Evolutionary conservation across 73 alveolate genomes (phyloP), one percentile per base, ranked within the genome.

Genomic region (Stentor roeselii): DNA sequence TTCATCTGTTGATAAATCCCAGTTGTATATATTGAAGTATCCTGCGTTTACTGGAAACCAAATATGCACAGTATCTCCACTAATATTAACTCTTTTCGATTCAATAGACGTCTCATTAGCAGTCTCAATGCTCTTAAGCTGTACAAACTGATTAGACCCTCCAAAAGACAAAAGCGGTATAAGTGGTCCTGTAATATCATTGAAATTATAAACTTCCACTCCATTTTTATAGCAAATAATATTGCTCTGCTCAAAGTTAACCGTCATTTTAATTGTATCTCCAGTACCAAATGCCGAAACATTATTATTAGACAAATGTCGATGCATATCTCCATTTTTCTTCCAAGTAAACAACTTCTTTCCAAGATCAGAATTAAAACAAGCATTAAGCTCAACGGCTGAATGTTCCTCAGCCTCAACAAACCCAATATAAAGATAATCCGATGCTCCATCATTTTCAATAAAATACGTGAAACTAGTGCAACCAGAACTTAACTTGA

Each of bases 11-110:
- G 42, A 15, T 27, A 27, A 32, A 21, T 67, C 80, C 80, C 80
- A 67, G 11, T 67, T 34, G 1, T 21, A 32, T 67, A 14, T 67
- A 21, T 21, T 40, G n/a, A 67, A 67, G 34, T 21, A 67, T 2
- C 80, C 80, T 1, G n/a, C 34, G 2, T 67, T 67, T 21, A 67
- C 80, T 21, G 80, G 80, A 40, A 67, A 67, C 80, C 80, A 67
- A 27, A 67, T 27, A 67, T 67, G 34, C 21, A 34, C 41, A 67
- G 50, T 1, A 2, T 67, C 80, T 30, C 80, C 37, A 27, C 41
- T 40, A 67, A 67, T 67, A 14, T 34, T 67, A 21, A 21, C 42
- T 30, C 50, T 27, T 34, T 67, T 67, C 11, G 37, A 67, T 21
- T 27, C 14, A 21, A 67, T n/a, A 50, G 80, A 67, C 41, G 34